These are phyloP conservation scores for Globisporangium paddicum DNA, from an alignment of 352 stramenopile genomes.

Conservation along the genomic window DNA sequence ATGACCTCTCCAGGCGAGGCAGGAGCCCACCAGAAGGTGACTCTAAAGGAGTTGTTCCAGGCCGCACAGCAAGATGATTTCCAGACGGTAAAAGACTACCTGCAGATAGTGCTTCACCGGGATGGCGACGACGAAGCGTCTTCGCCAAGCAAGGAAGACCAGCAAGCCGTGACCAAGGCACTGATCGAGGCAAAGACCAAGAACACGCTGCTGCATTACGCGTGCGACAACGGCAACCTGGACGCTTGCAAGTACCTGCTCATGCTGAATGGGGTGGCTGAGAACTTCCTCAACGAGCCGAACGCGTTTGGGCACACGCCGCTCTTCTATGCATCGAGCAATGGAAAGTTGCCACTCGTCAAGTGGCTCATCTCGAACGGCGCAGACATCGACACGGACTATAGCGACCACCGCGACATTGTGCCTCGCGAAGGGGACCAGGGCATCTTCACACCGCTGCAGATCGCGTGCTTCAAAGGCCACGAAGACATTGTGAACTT, in stretches of 20 bases:
- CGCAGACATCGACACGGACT: conserved; percentile 80
- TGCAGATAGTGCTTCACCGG: conserved; percentile 47
- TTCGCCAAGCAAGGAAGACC: conserved; percentile 2
- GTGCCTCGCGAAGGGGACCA: conserved; percentile 48
- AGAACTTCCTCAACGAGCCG: conserved; percentile 63
- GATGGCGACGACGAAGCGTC: conserved; percentile 5
- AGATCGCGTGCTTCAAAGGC: conserved; percentile 75
- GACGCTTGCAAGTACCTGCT: conserved; percentile 78
- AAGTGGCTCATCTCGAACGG: conserved; percentile 86
- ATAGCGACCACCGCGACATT: conserved; percentile 53
- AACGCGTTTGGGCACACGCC: conserved; percentile 76
- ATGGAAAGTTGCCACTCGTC: conserved; percentile 62
- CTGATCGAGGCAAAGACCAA: conserved; percentile 61
- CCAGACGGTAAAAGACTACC: conserved; percentile 44
- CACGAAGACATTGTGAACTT: conserved; percentile 70
- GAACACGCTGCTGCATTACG: conserved; percentile 78
- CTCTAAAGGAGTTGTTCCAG: conserved; percentile 66
- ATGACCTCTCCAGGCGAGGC: conserved; percentile 5
- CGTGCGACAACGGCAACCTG: conserved; percentile 79
- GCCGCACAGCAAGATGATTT: conserved; percentile 68
- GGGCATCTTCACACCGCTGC: conserved; percentile 71
- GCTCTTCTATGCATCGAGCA: conserved; percentile 75
- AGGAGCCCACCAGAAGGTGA: conserved; percentile 14
- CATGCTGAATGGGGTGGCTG: conserved; percentile 60
- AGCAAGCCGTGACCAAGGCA: conserved; percentile 19